A percentile compares a stretch with the other conserved stretches of the same genome.
phyloP scores from a whole-genome alignment of 495 filamentous ascomycete genomes.

The Immersiella caudata region DNA sequence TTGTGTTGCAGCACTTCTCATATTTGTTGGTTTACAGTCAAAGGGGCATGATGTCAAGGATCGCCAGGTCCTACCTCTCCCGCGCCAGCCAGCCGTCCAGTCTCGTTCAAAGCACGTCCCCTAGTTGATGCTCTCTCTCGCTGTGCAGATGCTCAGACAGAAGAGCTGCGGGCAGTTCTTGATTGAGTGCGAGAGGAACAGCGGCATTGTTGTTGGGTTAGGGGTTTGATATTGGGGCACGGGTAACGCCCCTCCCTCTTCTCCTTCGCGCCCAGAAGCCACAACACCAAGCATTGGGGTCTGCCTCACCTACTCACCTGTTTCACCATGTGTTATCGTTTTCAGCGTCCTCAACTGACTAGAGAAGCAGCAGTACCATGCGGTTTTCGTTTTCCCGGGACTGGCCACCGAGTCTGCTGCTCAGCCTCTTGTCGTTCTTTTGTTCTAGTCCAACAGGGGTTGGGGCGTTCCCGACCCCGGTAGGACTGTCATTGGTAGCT shows the following conservation, averaged over 20 bases:
- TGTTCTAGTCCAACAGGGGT: background rate
- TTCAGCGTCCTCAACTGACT: background rate
- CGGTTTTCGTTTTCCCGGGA: background rate
- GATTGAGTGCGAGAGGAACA: too few species aligned
- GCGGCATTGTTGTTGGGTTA: too few species aligned
- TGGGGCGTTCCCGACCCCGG: background rate
- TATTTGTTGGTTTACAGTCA: background rate
- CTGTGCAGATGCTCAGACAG: background rate
- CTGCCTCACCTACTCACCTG: background rate
- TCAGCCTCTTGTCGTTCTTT: background rate
- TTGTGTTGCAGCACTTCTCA: background rate
- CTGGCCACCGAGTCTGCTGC: background rate
- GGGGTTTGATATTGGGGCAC: background rate
- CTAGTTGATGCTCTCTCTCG: background rate
- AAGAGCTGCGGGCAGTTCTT: background rate
- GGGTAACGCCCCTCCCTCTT: background rate
- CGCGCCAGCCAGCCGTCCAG: background rate
- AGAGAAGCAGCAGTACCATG: background rate
- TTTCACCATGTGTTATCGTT: background rate
- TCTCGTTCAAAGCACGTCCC: background rate
- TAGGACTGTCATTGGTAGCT: slow-evolving; percentile 28
- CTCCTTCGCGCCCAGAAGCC: background rate
- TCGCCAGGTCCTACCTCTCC: background rate
- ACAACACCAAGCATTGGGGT: background rate
- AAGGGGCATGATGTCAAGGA: background rate